These are phyloP conservation scores for Ziziphus jujuba DNA, from an alignment of 306 rosid genomes.

Conservation along the genomic window DNA sequence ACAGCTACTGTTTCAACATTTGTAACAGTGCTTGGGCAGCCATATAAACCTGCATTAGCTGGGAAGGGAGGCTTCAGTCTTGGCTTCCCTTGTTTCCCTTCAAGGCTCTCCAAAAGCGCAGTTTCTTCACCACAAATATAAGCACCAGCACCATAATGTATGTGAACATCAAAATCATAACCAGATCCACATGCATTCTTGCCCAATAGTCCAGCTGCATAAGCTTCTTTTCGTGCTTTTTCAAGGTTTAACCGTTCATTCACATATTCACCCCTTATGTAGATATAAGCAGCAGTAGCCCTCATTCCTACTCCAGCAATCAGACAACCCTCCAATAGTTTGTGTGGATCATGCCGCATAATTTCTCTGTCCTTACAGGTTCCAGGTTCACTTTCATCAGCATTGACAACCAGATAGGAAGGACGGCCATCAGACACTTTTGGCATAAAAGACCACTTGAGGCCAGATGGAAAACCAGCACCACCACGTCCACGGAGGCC, in stretches of 20 bases:
- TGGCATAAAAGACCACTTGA: conserved; percentile 99
- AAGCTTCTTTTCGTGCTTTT: conserved; percentile 88
- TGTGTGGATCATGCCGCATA: conserved; percentile 97
- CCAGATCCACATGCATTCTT: conserved; percentile 99
- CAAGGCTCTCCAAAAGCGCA: conserved; percentile 96
- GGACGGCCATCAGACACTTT: conserved; percentile 99
- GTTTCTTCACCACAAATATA: conserved; percentile 99
- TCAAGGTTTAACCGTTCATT: conserved; percentile 84
- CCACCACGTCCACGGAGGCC: conserved; percentile 99
- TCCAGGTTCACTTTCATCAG: conserved; percentile 99
- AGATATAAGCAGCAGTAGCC: conserved; percentile 95
- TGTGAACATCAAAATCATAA: conserved; percentile 93
- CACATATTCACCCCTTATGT: conserved; percentile 95
- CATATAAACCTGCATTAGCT: conserved; percentile 96
- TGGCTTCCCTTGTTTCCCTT: conserved; percentile 99
- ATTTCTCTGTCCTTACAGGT: conserved; percentile 98
- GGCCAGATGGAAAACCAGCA: conserved; percentile 99
- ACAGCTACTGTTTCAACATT: conserved; percentile 99
- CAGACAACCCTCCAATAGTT: conserved; percentile 89
- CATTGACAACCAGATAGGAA: conserved; percentile 96
- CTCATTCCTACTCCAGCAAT: conserved; percentile 99
- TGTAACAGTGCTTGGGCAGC: conserved; percentile 96
- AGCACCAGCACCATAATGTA: conserved; percentile 98
- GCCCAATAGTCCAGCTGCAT: conserved; percentile 85
- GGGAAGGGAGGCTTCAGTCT: conserved; percentile 99